Percentiles rank a stretch among this genome's conserved stretches.
phyloP scores from a whole-genome alignment of 805 yeast species.

The Metschnikowia drakensbergensis region DNA sequence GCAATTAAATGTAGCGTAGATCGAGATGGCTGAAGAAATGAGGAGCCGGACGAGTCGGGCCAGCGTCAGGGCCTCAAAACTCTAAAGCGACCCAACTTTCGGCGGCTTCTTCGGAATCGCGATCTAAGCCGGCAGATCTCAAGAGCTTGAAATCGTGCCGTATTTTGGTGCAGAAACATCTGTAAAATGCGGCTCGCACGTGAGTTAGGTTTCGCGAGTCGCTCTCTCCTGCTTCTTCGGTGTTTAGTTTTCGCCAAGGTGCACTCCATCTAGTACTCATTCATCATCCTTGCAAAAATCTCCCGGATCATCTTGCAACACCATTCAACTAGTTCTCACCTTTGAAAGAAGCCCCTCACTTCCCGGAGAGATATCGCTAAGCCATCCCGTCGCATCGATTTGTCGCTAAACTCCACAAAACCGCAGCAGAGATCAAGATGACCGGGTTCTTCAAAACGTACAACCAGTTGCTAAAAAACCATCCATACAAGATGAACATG shows the following conservation, averaged over 20 bases:
- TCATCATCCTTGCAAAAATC: neutral
- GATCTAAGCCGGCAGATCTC: neutral
- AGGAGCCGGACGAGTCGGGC: too few relatives aligned
- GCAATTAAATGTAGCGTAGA: neutral
- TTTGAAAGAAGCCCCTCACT: too few relatives aligned
- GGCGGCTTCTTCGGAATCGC: too few relatives aligned
- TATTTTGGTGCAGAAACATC: neutral
- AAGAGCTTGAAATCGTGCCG: neutral
- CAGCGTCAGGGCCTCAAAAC: too few relatives aligned
- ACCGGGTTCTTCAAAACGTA: constrained; percentile 18
- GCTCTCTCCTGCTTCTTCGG: constrained; percentile 9
- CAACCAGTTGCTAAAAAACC: constrained; percentile 31
- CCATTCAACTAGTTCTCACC: too few relatives aligned
- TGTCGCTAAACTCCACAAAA: too few relatives aligned
- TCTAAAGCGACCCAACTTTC: too few relatives aligned
- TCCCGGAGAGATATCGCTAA: too few relatives aligned
- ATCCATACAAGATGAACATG: constrained; percentile 54
- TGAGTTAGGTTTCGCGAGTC: constrained; percentile 10
- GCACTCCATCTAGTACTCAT: neutral
- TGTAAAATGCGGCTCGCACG: constrained; percentile 4
- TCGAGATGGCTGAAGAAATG: too few relatives aligned
- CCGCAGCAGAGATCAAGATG: constrained; percentile 4
- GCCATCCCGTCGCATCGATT: too few relatives aligned
- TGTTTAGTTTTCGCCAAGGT: neutral
- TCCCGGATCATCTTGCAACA: too few relatives aligned